Conservation (phyloP, 75 land plant species). For the Cryptomeria japonica region DNA sequence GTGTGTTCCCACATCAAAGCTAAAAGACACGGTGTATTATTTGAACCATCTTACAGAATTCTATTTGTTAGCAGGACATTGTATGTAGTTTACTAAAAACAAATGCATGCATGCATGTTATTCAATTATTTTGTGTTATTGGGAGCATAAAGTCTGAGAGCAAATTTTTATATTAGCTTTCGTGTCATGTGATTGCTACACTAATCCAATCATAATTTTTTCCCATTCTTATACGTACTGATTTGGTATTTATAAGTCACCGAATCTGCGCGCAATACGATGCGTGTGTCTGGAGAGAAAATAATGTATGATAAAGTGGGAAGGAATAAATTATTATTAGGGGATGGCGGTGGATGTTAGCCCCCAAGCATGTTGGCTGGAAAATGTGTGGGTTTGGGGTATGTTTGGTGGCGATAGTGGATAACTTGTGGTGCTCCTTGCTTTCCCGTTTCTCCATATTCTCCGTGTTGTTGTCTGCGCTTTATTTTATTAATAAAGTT, state of each 20-base stretch:
- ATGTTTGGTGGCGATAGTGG: background rate
- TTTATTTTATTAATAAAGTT: background rate
- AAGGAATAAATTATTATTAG: background rate
- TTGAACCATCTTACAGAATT: too few relatives aligned
- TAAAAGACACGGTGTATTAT: too few relatives aligned
- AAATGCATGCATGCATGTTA: background rate
- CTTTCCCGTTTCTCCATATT: background rate
- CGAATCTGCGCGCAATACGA: background rate
- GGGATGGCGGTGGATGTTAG: slow-evolving; percentile 2
- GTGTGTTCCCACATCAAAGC: too few relatives aligned
- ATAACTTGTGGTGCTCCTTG: background rate
- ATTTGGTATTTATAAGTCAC: background rate
- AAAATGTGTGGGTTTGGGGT: background rate
- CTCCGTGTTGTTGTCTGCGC: background rate
- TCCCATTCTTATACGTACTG: background rate
- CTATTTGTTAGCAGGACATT: too few relatives aligned
- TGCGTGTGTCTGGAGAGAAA: background rate
- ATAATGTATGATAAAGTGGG: background rate
- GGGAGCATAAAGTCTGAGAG: too few relatives aligned
- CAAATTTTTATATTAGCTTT: too few relatives aligned
- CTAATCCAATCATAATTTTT: background rate
- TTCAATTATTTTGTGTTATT: background rate
- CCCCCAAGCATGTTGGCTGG: slow-evolving; percentile 2
- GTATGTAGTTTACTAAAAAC: background rate
- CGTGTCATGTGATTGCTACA: background rate